Base-by-base conservation (phyloP, 2,329 filamentous ascomycete species). In the Paraphoma chrysanthemicola region DNA sequence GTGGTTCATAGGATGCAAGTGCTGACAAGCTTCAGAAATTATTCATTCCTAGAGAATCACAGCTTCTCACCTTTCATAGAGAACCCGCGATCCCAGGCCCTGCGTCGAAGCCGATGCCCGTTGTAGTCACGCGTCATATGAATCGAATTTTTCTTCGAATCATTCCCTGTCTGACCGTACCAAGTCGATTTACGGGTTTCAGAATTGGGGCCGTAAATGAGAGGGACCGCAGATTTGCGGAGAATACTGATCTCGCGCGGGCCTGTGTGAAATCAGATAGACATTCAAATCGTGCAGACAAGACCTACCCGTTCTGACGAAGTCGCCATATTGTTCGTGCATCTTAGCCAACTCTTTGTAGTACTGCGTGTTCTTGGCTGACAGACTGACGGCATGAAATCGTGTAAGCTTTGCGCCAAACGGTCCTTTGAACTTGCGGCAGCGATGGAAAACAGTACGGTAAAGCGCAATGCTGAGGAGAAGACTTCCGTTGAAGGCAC, bases 271-370 rank as follows among this genome's bases (percentile, higher is more conserved):
- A 31, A n/a, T 12, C 17, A 14, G 14, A 9, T 36, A 12, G 7
- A 14, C 6, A 10, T 36, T 36, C 33, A 36, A 10, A 10, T 23
- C 23, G 23, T 23, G 23, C 23, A 23, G 51, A 44, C 33, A 16
- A 31, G 17, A 54, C 49, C 57, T 57, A 74, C 75, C 75, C 9
- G 68, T 71, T 29, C 73, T 68, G 6, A 77, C 68, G 57, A 75
- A 69, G 43, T 76, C 69, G 18, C 75, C 75, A 56, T 77, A 75
- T 36, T 64, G 51, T 0, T 57, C 45, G 51, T 77, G 74, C 53
- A 76, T 53, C 38, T 60, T 61, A 4, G 57, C 63, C 7, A 75
- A 23, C 29, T 73, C 67, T 38, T 69, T 63, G 53, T 71, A 66
- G 48, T 73, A 76, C 33, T 72, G 58, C 2, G 66, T 53, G 31